Conservation (phyloP, 305 asterid genomes). For the Plantago rigida region DNA sequence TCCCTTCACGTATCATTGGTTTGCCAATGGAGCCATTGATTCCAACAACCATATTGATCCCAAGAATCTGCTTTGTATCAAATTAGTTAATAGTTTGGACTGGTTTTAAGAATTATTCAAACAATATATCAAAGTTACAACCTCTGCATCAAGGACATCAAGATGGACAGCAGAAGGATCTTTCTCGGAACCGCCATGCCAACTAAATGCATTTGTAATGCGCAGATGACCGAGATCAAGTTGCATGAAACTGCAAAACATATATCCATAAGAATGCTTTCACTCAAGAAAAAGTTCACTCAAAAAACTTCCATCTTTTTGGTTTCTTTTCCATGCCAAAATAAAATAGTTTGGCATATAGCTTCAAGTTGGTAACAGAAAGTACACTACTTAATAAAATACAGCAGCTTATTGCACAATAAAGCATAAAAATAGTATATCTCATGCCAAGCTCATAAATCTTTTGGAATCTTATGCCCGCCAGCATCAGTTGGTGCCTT, state of each 20-base stretch:
- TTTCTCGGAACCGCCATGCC: conserved; percentile 81
- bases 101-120: conserved; percentile 10
- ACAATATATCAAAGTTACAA: conserved; percentile 26
- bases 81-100: conserved; percentile 25
- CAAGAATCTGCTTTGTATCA: conserved; percentile 56
- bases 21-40: conserved; percentile 67
- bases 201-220: conserved; percentile 59
- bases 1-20: conserved; percentile 91
- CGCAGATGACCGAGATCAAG: conserved; percentile 96
- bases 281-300: conserved; percentile 11
- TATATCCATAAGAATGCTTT: conserved; percentile 22
- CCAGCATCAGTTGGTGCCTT: no score
- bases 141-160: conserved; percentile 96
- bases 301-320: background rate
- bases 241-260: conserved; percentile 78
- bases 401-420: conserved; percentile 11
- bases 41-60: conserved; percentile 90
- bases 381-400: background rate
- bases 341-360: conserved; percentile 6
- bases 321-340: conserved; percentile 4
- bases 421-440: background rate
- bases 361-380: conserved; percentile 11
- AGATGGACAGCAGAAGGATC: conserved; percentile 95
- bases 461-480: no score
- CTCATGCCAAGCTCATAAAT: no score